phyloP scores from a whole-genome alignment of 2,329 filamentous ascomycete genomes.

The Paraphoma sp. region DNA sequence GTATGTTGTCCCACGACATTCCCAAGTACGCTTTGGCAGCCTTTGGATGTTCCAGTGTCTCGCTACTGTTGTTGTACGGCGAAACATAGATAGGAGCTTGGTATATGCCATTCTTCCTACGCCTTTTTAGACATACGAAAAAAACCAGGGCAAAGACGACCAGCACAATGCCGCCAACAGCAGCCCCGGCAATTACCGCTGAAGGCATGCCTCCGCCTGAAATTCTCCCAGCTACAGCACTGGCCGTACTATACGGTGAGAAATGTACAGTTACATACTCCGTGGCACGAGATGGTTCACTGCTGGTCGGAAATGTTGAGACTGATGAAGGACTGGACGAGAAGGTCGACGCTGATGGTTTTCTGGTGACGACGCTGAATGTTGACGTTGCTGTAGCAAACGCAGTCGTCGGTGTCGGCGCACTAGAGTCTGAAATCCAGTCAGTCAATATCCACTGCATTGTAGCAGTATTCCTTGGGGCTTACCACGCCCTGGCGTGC shows the following conservation, averaged over 20 bases:
- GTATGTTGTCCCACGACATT: constrained; percentile 11
- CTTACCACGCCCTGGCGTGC: constrained; percentile 26
- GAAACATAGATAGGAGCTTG: constrained; percentile 31
- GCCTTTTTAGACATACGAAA: constrained; percentile 16
- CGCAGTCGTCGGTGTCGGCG: neutral
- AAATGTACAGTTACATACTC: neutral
- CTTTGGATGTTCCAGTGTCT: constrained; percentile 29
- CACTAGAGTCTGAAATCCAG: neutral
- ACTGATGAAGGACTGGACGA: neutral
- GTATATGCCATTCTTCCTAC: constrained; percentile 23
- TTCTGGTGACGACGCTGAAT: neutral
- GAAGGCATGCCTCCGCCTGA: constrained; percentile 1
- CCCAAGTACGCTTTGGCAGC: constrained; percentile 9
- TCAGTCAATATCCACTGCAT: neutral
- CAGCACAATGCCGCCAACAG: constrained; percentile 24
- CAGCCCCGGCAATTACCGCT: constrained; percentile 31
- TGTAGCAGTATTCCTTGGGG: neutral
- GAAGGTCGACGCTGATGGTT: neutral
- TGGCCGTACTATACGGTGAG: neutral
- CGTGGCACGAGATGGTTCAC: neutral
- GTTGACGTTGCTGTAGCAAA: neutral
- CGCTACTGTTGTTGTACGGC: constrained; percentile 19
- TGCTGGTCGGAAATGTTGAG: neutral
- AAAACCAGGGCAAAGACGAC: constrained; percentile 12
- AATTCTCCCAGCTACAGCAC: neutral